A percentile compares a stretch with the other conserved stretches of the same genome.
Conservation (phyloP, 768 basidiomycete genomes). For the Russula foetens region DNA sequence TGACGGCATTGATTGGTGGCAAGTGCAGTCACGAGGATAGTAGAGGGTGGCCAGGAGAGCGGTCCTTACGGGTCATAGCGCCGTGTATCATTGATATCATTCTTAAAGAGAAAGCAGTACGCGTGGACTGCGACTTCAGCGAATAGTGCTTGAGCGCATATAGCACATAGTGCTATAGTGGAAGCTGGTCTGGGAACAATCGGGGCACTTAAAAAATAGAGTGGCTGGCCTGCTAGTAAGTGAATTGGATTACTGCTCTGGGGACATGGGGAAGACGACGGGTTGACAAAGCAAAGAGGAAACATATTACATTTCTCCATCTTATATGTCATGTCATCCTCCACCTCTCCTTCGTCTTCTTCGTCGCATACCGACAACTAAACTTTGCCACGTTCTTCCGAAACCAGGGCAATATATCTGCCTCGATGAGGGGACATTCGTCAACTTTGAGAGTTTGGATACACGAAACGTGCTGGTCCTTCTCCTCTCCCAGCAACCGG, state of each 20-base stretch:
- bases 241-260: slow-evolving; percentile 17
- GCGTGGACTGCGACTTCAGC: neutral
- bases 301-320: neutral
- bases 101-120: slow-evolving; percentile 26
- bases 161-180: slow-evolving; percentile 45
- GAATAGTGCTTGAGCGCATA: slow-evolving; percentile 30
- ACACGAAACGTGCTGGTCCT: neutral
- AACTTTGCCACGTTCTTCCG: slow-evolving; percentile 9
- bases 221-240: slow-evolving; percentile 46
- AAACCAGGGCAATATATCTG: slow-evolving; percentile 18
- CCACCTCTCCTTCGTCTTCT: neutral
- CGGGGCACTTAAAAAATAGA: neutral
- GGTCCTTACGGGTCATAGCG: slow-evolving; percentile 61
- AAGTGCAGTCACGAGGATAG: neutral
- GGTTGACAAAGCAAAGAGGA: neutral
- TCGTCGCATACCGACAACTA: slow-evolving; percentile 10
- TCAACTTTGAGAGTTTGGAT: slow-evolving; percentile 12
- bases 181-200: neutral
- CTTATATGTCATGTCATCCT: slow-evolving; percentile 3
- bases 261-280: neutral
- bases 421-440: slow-evolving; percentile 17
- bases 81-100: slow-evolving; percentile 80
- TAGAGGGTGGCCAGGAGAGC: neutral
- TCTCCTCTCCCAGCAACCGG: neutral
- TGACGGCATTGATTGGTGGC: slow-evolving; percentile 73